These are phyloP conservation scores for Neurospora sp. DNA, from an alignment of 495 filamentous ascomycete species.

Conservation along the genomic window DNA sequence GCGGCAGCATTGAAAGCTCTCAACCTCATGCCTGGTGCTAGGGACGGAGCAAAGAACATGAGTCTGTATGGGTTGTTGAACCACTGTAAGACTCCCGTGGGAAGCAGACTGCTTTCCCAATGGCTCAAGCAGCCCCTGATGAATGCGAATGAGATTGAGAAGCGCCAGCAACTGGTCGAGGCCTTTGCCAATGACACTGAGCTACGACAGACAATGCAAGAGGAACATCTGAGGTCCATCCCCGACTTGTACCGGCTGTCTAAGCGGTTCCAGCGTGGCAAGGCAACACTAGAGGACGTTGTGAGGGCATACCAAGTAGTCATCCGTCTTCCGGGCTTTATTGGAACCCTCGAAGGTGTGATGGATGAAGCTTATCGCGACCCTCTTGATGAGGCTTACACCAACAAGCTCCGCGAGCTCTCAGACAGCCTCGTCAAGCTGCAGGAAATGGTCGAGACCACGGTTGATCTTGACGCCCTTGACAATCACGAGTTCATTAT, in stretches of 20 bases:
- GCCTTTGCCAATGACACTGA: constrained; percentile 92
- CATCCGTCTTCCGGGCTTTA: constrained; percentile 82
- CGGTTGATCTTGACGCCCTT: constrained; percentile 88
- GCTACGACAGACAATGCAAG: constrained; percentile 92
- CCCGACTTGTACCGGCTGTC: constrained; percentile 90
- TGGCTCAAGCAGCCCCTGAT: constrained; percentile 98
- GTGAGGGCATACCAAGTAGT: constrained; percentile 91
- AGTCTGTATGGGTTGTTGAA: constrained; percentile 89
- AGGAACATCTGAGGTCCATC: constrained; percentile 88
- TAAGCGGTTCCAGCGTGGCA: constrained; percentile 86
- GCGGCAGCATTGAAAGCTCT: constrained; percentile 87
- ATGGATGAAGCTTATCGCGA: constrained; percentile 94
- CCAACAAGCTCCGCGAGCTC: constrained; percentile 63
- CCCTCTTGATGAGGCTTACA: constrained; percentile 80
- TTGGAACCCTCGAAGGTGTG: constrained; percentile 78
- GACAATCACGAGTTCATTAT: constrained; percentile 98
- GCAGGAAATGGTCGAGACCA: constrained; percentile 98
- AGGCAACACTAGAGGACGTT: constrained; percentile 90
- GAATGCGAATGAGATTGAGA: constrained; percentile 81
- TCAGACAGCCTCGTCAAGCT: constrained; percentile 75
- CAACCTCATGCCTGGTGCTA: constrained; percentile 92
- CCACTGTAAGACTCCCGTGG: constrained; percentile 94
- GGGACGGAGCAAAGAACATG: constrained; percentile 96
- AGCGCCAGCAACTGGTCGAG: constrained; percentile 87
- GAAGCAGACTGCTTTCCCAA: constrained; percentile 81